Evolutionary conservation across 2,329 filamentous ascomycete species (phyloP), one percentile per base, ranked within the genome.

Genomic region (Colletotrichum kahawae): DNA sequence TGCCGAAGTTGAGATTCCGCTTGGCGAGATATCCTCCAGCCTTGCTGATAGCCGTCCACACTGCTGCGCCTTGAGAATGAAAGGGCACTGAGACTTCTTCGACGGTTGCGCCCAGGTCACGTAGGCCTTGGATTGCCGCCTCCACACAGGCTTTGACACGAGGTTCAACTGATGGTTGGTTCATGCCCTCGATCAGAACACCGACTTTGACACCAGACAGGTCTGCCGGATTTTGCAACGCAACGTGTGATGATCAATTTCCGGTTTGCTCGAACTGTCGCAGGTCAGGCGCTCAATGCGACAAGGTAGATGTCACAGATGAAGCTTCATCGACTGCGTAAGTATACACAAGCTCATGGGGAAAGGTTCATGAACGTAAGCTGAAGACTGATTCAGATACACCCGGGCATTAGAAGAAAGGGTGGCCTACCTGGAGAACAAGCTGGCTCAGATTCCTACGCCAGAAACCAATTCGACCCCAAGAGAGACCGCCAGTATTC

Each of bases 81-180:
- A 89, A 82, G 0, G 88, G 88, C 4, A 90, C 81, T 1, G 85
- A 88, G 2, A 90, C 77, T 9, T 88, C 84, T 5, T 82, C 76
- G 6, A 90, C 86, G 9, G 80, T 78, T 3, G 87, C 88, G 2
- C 88, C 88, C 9, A 85, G 82, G 12, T 82, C 79, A 31, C 77
- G 71, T 77, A 89, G 85, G 56, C 76, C 82, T 16, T 80, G 74
- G 3, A 77, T 79, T 13, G 86, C 86, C 6, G 84, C 81, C 7
- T 80, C 66, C 7, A 71, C 81, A 76, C 24, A 88, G 83, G 2
- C 78, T 80, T n/a, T 83, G 31, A 62, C 5, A 5, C 57, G 57
- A 36, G 57, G 57, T 5, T 62, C 31, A 34, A 62, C 31, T n/a
- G 57, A 62, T 12, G 57, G 57, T 34, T 62, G 57, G 21, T 62